Evolutionary conservation across 2,329 filamentous ascomycete species (phyloP), one percentile per base, ranked within the genome.

Genomic region (Aspergillus phoenicis): DNA sequence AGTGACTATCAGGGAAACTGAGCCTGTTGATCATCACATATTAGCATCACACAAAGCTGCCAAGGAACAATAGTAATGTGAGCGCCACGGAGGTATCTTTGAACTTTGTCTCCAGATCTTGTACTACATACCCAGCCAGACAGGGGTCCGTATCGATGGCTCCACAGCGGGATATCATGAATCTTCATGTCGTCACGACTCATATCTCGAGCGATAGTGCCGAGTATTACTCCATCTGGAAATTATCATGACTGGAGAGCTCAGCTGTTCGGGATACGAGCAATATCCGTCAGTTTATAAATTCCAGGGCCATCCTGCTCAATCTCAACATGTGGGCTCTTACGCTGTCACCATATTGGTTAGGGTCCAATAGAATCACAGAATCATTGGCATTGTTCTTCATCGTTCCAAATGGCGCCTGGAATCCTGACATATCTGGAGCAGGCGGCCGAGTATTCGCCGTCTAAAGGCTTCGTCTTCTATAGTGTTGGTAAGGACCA

Each of bases 181-280:
- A 33, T 51, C 47, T 30, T 17, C 6, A 51, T 51, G 47, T 33
- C 47, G 47, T 51, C 47, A 51, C n/a, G 47, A 51, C 47, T 51
- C 24, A 20, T 33, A 6, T 11, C 47, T 30, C 26, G 26, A 10
- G 15, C n/a, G 2, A 30, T 30, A n/a, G 11, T 6, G 26, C 26
- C n/a, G 33, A 8, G 15, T 15, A 8, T 17, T 26, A 51, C n/a
- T 11, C 47, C 47, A 30, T 17, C 26, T 17, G 8, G 8, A 17
- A n/a, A 2, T n/a, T 5, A 28, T 20, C n/a, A 28, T 30, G 47
- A 7, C 30, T 51, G 15, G 20, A 28, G 47, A 15, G 24, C 24
- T 28, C 15, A n/a, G 4, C 17, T 28, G 4, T n/a, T 28, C 13
- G n/a, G 8, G 24, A 51, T n/a, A 28, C 47, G 26, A 30, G 26